A percentile compares a stretch with the other conserved stretches of the same genome.
Evolutionary conservation across 352 stramenopile genomes (phyloP).

Genomic region (Pythium dissimile): DNA sequence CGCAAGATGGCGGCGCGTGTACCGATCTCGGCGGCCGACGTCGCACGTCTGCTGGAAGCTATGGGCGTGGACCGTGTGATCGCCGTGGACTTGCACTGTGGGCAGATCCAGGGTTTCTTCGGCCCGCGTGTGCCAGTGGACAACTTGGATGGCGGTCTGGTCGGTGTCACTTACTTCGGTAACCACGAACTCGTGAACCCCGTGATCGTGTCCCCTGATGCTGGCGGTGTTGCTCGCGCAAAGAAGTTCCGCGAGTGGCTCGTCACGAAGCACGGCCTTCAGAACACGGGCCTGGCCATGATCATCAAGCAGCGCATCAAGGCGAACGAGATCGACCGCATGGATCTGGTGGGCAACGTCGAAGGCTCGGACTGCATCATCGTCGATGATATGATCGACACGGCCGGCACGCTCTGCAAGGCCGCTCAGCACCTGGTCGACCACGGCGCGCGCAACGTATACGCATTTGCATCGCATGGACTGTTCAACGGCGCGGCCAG

Average conservation of each 20-base stretch:
- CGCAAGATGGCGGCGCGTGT: conserved; percentile 94
- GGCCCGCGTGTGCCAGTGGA: conserved; percentile 98
- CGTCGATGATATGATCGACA: conserved; percentile 99
- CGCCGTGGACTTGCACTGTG: conserved; percentile 84
- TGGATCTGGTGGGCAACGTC: conserved; percentile 99
- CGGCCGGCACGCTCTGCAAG: conserved; percentile 98
- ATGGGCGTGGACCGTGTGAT: conserved; percentile 89
- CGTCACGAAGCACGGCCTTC: conserved; percentile 95
- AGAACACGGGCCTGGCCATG: conserved; percentile 98
- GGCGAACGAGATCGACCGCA: conserved; percentile 96
- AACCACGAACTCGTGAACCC: conserved; percentile 98
- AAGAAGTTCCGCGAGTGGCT: conserved; percentile 99
- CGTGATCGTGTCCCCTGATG: conserved; percentile 99
- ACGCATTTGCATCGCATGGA: conserved; percentile 98
- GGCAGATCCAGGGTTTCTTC: conserved; percentile 98
- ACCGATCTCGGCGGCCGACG: conserved; percentile 94
- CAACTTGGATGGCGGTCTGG: conserved; percentile 96
- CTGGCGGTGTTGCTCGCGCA: conserved; percentile 97
- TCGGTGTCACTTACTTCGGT: conserved; percentile 94
- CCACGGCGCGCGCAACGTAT: conserved; percentile 96
- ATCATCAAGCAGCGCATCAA: conserved; percentile 99
- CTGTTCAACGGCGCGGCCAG: conserved; percentile 94
- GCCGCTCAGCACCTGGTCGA: conserved; percentile 95
- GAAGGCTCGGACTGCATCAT: conserved; percentile 99
- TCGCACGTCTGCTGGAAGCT: conserved; percentile 81